These are phyloP conservation scores for Rosellinia necatrix DNA, from an alignment of 2,329 filamentous ascomycete species.

Conservation along the genomic window DNA sequence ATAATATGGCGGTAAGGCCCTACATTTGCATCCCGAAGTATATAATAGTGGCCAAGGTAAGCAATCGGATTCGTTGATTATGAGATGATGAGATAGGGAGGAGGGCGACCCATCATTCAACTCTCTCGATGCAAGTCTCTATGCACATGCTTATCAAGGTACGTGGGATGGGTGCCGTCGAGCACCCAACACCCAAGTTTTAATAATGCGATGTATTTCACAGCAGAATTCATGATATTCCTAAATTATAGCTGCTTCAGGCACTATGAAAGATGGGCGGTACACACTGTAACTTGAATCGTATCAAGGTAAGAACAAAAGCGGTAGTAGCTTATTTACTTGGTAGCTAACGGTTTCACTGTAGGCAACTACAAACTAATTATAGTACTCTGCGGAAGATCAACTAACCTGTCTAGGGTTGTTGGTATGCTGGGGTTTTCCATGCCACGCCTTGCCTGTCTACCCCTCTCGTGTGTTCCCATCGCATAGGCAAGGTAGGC, in stretches of 20 bases:
- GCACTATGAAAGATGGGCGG: too few relatives aligned
- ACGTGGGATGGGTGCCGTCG: too few relatives aligned
- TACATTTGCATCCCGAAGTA: too few relatives aligned
- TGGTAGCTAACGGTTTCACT: neutral
- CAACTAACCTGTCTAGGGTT: constrained; percentile 5
- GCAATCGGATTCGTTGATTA: neutral
- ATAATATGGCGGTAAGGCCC: neutral
- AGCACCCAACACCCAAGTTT: too few relatives aligned
- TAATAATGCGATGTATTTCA: too few relatives aligned
- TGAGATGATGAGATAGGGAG: neutral
- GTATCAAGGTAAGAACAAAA: neutral
- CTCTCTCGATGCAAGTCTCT: neutral
- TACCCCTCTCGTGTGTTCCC: neutral
- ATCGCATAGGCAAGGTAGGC: neutral
- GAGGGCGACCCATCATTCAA: too few relatives aligned
- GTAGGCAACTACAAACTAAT: neutral
- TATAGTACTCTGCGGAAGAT: constrained; percentile 7
- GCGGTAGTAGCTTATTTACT: too few relatives aligned
- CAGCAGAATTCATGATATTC: too few relatives aligned
- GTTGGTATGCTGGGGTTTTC: neutral
- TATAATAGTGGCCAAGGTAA: neutral
- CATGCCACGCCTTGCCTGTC: neutral
- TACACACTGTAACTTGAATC: neutral
- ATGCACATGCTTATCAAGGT: constrained; percentile 1
- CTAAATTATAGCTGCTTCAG: too few relatives aligned